phyloP scores from a whole-genome alignment of 371 early-diverging fungal genomes.

The Mucor racemosus region DNA sequence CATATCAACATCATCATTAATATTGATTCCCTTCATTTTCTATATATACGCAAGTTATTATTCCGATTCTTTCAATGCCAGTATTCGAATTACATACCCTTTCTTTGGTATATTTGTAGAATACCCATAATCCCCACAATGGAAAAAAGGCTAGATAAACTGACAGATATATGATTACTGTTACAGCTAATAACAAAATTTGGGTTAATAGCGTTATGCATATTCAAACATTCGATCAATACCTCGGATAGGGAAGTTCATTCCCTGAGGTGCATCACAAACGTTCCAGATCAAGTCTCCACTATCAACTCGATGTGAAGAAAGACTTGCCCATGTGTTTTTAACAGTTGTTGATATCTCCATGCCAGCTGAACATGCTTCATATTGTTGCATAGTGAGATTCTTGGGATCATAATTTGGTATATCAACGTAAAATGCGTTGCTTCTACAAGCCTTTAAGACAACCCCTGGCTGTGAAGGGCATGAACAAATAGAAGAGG shows the following conservation, averaged over 20 bases:
- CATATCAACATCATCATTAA: not conserved
- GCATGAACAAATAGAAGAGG: constrained; percentile 24
- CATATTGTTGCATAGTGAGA: constrained; percentile 39
- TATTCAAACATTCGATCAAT: not conserved
- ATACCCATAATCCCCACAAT: constrained; percentile 36
- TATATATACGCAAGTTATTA: not conserved
- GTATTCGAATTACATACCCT: not conserved
- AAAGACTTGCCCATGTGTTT: constrained; percentile 34
- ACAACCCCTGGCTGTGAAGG: constrained; percentile 19
- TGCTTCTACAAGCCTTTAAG: constrained; percentile 20
- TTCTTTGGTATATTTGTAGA: constrained; percentile 38
- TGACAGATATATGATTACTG: constrained; percentile 40
- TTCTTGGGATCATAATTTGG: constrained; percentile 43
- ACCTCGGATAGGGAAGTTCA: constrained; percentile 40
- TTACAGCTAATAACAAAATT: constrained; percentile 25
- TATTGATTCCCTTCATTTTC: not conserved
- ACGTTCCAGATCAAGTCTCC: constrained; percentile 40
- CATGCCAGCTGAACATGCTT: constrained; percentile 39
- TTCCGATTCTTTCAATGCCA: not conserved
- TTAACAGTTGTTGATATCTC: constrained; percentile 20
- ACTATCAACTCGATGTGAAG: not conserved
- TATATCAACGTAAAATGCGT: constrained; percentile 6
- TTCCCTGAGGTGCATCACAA: constrained; percentile 37
- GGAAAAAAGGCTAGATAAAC: constrained; percentile 24
- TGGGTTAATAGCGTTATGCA: not conserved